phyloP scores from a whole-genome alignment of 495 filamentous ascomycete species.

The Chaetomium cochliodes region DNA sequence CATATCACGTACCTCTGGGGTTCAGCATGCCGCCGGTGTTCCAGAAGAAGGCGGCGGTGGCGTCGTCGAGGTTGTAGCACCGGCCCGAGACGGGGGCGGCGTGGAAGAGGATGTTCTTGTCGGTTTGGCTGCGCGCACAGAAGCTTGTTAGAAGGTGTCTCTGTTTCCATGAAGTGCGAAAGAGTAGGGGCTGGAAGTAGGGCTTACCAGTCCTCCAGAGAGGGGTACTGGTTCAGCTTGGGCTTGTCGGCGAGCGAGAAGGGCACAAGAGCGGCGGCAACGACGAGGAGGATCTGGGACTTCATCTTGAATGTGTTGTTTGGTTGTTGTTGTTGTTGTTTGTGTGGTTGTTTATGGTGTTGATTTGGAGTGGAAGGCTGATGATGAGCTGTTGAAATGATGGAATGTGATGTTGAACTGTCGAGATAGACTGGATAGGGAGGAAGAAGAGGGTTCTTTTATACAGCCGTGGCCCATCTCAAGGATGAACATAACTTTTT shows the following conservation, averaged over 20 bases:
- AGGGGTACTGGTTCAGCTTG: constrained; percentile 3
- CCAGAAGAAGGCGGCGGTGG: constrained; percentile 3
- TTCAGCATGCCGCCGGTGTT: not conserved
- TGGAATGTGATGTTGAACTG: not conserved
- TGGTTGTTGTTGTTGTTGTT: not conserved
- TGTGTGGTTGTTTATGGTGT: not conserved
- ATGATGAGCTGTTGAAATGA: not conserved
- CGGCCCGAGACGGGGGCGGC: constrained; percentile 4
- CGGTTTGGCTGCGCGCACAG: not conserved
- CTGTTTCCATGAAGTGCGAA: not conserved
- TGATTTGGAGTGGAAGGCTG: not conserved
- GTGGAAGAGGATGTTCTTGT: constrained; percentile 9
- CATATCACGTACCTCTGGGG: not conserved
- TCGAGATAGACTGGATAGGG: not conserved
- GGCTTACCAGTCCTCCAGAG: not conserved
- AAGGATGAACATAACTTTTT: not conserved
- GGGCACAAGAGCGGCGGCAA: not conserved
- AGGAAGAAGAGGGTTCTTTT: not conserved
- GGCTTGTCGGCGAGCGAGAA: not conserved
- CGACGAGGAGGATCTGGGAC: not conserved
- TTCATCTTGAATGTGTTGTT: not conserved
- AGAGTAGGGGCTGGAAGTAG: not conserved
- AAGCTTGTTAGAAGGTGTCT: not conserved
- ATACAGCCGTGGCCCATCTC: not conserved
- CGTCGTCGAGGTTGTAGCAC: constrained; percentile 6